Percentiles rank a stretch among this genome's conserved stretches.
Evolutionary conservation across 2,329 filamentous ascomycete genomes (phyloP).

Genomic region (Stagonosporopsis vannaccii): DNA sequence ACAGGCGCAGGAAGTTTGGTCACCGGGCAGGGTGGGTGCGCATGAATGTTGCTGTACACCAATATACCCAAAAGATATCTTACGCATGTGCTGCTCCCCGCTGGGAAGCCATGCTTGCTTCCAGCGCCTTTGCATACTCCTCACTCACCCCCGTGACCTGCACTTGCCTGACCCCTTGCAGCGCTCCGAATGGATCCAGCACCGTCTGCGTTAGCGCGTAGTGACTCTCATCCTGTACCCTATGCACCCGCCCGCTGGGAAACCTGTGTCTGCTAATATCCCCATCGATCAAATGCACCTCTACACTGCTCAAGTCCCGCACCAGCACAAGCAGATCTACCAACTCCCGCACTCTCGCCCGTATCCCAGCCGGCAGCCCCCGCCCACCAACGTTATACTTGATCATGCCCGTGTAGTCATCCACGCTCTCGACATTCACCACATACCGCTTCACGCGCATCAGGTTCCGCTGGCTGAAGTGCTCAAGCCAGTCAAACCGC

Average conservation of each 20-base stretch:
- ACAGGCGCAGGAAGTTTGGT: constrained; percentile 16
- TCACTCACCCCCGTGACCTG: constrained; percentile 51
- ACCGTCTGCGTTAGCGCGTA: constrained; percentile 50
- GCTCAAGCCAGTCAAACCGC: constrained; percentile 51
- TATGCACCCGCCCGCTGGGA: constrained; percentile 42
- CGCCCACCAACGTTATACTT: constrained; percentile 59
- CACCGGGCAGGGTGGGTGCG: constrained; percentile 5
- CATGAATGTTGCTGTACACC: constrained; percentile 20
- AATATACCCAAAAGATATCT: constrained; percentile 35
- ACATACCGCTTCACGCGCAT: constrained; percentile 52
- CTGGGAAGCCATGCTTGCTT: constrained; percentile 41
- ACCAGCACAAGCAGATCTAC: constrained; percentile 47
- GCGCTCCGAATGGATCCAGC: constrained; percentile 51
- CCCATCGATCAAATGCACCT: constrained; percentile 44
- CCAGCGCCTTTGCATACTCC: constrained; percentile 46
- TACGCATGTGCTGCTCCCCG: constrained; percentile 24
- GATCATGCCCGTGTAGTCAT: constrained; percentile 60
- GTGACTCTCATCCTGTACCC: constrained; percentile 44
- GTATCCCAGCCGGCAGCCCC: constrained; percentile 54
- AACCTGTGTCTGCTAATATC: constrained; percentile 39
- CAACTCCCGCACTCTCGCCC: constrained; percentile 51
- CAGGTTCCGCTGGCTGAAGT: constrained; percentile 53
- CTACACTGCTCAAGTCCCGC: constrained; percentile 32
- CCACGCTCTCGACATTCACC: constrained; percentile 57
- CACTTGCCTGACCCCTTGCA: constrained; percentile 48